Conservation (phyloP, 2,329 filamentous ascomycete genomes). For the Fusarium chaquense region DNA sequence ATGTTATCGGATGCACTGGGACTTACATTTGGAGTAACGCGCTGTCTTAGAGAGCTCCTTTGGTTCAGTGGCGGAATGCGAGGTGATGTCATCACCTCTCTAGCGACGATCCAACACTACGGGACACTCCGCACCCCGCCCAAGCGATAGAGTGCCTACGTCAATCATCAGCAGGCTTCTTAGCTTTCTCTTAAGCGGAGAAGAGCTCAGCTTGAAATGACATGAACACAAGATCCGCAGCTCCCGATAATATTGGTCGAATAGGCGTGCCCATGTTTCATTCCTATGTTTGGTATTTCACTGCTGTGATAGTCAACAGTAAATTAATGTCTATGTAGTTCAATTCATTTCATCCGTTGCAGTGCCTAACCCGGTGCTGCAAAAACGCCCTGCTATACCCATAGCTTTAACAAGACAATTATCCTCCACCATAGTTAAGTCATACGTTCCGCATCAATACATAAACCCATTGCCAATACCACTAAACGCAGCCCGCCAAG, state of each 20-base stretch:
- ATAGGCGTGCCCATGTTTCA: constrained; percentile 5
- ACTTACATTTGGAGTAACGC: constrained; percentile 31
- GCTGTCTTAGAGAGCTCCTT: constrained; percentile 15
- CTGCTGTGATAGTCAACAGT: neutral
- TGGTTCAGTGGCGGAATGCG: constrained; percentile 47
- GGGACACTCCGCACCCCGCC: constrained; percentile 39
- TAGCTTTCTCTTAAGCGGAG: neutral
- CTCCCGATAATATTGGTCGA: constrained; percentile 24
- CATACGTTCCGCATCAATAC: constrained; percentile 22
- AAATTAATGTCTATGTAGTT: constrained; percentile 2
- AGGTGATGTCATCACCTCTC: constrained; percentile 53
- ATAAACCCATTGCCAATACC: constrained; percentile 34
- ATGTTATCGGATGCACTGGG: constrained; percentile 23
- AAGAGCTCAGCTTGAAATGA: neutral
- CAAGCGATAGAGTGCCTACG: constrained; percentile 25
- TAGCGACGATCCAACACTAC: constrained; percentile 33
- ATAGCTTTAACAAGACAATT: constrained; percentile 13
- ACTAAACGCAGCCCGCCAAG: constrained; percentile 31
- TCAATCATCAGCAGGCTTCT: constrained; percentile 25
- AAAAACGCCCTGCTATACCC: constrained; percentile 29
- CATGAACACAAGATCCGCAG: constrained; percentile 25
- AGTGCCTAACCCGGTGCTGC: constrained; percentile 2
- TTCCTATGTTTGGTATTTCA: neutral
- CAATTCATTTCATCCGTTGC: constrained; percentile 1
- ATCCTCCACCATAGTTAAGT: constrained; percentile 8